These are phyloP conservation scores for Chimonanthus praecox DNA, from an alignment of 164 flowering plant species.

Conservation along the genomic window DNA sequence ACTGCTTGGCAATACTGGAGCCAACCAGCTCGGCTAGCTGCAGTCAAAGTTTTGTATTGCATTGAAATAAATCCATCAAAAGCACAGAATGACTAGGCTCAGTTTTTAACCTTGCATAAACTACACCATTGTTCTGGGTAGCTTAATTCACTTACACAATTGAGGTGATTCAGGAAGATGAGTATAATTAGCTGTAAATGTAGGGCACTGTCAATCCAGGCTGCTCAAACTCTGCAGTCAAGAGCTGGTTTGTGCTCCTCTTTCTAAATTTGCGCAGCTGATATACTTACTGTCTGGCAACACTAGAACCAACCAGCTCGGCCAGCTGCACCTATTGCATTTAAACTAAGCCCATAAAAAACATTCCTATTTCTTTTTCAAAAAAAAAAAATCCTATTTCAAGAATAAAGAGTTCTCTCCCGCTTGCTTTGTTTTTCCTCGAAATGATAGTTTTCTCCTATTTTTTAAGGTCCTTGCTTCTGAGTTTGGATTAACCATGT, in stretches of 20 bases:
- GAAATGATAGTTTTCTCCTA: no score
- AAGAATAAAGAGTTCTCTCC: no score
- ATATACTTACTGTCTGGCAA: slow-evolving; percentile 26
- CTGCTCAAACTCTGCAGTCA: slow-evolving; percentile 22
- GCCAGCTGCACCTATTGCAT: slow-evolving; percentile 24
- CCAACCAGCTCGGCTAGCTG: slow-evolving; percentile 41
- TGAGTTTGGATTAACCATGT: no score
- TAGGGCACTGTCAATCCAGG: slow-evolving; percentile 27
- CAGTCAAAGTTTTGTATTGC: not conserved
- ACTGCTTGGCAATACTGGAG: slow-evolving; percentile 24
- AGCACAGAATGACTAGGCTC: no score
- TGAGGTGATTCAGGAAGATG: not conserved
- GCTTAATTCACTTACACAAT: not conserved
- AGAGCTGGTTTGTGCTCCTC: slow-evolving; percentile 28
- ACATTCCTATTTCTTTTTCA: no score
- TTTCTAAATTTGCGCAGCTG: slow-evolving; percentile 22
- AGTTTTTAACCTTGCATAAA: no score
- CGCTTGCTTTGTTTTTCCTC: no score
- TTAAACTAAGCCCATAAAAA: no score
- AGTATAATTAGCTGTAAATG: slow-evolving; percentile 2
- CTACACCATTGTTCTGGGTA: no score
- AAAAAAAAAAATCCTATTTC: no score
- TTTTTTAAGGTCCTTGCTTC: no score
- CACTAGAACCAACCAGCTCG: slow-evolving; percentile 31
- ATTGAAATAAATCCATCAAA: not conserved